Evolutionary conservation across 768 basidiomycete genomes (phyloP).

Genomic region (Pleurotus tuoliensis): DNA sequence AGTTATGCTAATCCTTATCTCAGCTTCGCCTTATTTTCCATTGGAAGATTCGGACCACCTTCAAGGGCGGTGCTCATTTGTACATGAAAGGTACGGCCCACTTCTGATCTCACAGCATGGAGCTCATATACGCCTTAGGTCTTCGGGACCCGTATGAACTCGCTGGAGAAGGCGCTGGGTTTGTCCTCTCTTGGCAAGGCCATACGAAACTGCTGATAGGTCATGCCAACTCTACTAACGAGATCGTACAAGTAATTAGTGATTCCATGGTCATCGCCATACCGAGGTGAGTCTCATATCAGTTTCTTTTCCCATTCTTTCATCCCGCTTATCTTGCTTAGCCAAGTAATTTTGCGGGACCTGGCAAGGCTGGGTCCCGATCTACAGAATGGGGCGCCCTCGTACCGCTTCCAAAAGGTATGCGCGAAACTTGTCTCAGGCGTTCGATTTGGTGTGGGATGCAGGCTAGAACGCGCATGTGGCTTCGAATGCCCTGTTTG

Average conservation of each 20-base stretch:
- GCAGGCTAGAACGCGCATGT: conserved; percentile 81
- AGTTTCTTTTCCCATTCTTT: conserved; percentile 21
- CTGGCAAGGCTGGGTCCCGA: not conserved
- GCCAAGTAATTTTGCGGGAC: conserved; percentile 12
- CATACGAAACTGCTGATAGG: conserved; percentile 68
- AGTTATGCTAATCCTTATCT: not conserved
- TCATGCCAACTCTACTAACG: conserved; percentile 63
- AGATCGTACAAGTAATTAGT: conserved; percentile 80
- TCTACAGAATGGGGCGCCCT: conserved; percentile 13
- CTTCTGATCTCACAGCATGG: not conserved
- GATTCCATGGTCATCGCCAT: conserved; percentile 80
- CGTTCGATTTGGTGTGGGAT: conserved; percentile 82
- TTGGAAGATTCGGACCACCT: conserved; percentile 69
- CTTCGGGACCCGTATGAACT: conserved; percentile 77
- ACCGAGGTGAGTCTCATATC: conserved; percentile 54
- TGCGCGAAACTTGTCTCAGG: conserved; percentile 84
- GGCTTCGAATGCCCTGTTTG: conserved; percentile 63
- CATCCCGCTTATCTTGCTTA: conserved; percentile 4
- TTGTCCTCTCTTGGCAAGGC: conserved; percentile 82
- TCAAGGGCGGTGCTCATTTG: conserved; percentile 67
- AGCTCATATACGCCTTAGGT: conserved; percentile 40
- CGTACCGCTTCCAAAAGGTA: conserved; percentile 54
- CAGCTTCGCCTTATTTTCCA: conserved; percentile 79
- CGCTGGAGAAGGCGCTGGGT: conserved; percentile 74
- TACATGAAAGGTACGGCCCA: conserved; percentile 75